Evolutionary conservation across 148 eudicot genomes (phyloP).

Genomic region (Cornus suecica): DNA sequence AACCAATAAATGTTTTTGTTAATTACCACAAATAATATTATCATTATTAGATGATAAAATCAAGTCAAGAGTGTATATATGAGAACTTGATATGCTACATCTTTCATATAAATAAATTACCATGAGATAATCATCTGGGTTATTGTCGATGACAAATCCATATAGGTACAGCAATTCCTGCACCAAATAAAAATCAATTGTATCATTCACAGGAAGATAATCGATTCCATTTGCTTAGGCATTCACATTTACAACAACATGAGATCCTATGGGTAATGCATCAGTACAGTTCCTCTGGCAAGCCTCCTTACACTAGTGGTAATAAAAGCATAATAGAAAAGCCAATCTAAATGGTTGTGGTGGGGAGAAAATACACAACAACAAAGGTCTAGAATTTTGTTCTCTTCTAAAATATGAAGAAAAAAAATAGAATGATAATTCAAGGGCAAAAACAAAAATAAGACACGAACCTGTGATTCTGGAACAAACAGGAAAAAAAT

Average conservation of each 20-base stretch:
- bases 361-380: background rate
- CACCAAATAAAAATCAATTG: conserved; percentile 18
- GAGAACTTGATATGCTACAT: background rate
- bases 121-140: conserved; percentile 97
- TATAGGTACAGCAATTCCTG: conserved; percentile 96
- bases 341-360: background rate
- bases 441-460: background rate
- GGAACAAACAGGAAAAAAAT: background rate
- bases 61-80: conserved; percentile 9
- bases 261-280: background rate
- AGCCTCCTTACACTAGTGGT: background rate
- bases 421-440: background rate
- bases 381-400: background rate
- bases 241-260: background rate
- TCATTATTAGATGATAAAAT: background rate
- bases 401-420: background rate
- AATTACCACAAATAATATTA: background rate
- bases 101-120: conserved; percentile 30
- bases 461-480: background rate
- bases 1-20: background rate
- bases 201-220: background rate
- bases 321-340: too few species aligned
- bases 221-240: conserved; percentile 1
- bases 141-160: conserved; percentile 80
- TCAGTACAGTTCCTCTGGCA: background rate